A percentile compares a stretch with the other conserved stretches of the same genome.
Evolutionary conservation across 2,329 filamentous ascomycete genomes (phyloP).

Genomic region (Aureobasidium sp.): DNA sequence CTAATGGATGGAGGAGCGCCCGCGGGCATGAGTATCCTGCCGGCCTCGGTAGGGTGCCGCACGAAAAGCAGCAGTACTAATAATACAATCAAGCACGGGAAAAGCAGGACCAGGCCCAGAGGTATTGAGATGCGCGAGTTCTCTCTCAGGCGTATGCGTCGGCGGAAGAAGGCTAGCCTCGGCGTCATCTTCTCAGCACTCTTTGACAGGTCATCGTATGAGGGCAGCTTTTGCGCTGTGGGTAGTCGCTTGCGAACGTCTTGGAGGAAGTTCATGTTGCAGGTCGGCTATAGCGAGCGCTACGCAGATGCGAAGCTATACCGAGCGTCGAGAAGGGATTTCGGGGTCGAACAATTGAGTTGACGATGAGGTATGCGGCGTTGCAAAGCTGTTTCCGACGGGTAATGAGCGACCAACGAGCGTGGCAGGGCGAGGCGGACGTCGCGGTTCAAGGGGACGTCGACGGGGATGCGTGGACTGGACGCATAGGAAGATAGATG

Average conservation of each 20-base stretch:
- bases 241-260: slow-evolving; percentile 41
- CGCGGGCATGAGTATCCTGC: slow-evolving; percentile 77
- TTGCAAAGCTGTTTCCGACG: slow-evolving; percentile 1
- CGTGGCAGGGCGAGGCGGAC: slow-evolving; percentile 1
- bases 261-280: slow-evolving; percentile 37
- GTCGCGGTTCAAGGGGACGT: slow-evolving; percentile 5
- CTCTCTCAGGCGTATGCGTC: slow-evolving; percentile 79
- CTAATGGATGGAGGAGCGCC: slow-evolving; percentile 84
- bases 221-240: slow-evolving; percentile 37
- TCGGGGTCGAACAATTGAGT: not conserved
- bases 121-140: slow-evolving; percentile 92
- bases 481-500: slow-evolving; percentile 10
- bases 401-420: not conserved
- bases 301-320: not conserved
- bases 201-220: slow-evolving; percentile 37
- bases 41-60: slow-evolving; percentile 75
- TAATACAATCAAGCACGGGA: slow-evolving; percentile 84
- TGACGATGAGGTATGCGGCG: slow-evolving; percentile 9
- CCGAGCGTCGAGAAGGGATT: not conserved
- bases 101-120: slow-evolving; percentile 83
- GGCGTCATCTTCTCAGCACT: slow-evolving; percentile 39
- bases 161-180: slow-evolving; percentile 71
- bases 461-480: slow-evolving; percentile 6
- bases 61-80: slow-evolving; percentile 86
- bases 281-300: not conserved